phyloP scores from a whole-genome alignment of 805 yeast species.

The Lachancea quebecensis region DNA sequence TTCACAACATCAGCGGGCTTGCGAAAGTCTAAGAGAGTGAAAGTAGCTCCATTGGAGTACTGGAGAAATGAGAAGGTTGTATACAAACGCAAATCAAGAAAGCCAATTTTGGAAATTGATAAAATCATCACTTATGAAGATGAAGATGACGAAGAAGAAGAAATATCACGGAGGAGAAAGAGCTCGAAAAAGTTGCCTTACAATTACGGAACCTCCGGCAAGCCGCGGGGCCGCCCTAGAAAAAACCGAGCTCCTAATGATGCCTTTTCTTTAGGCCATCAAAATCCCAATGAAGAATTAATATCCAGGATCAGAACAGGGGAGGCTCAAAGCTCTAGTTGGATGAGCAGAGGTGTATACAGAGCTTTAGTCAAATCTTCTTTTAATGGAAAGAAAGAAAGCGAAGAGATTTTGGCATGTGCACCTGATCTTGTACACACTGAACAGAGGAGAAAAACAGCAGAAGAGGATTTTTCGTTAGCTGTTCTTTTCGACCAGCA shows the following conservation, averaged over 20 bases:
- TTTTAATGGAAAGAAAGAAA: slow-evolving; percentile 15
- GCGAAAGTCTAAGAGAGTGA: slow-evolving; percentile 59
- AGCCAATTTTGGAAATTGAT: slow-evolving; percentile 48
- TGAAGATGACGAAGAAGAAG: slow-evolving; percentile 25
- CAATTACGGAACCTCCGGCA: slow-evolving; percentile 21
- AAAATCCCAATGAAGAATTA: slow-evolving; percentile 18
- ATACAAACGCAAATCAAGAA: slow-evolving; percentile 38
- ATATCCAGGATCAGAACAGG: slow-evolving; percentile 22
- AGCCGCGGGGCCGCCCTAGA: slow-evolving; percentile 27
- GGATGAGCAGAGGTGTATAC: slow-evolving; percentile 27
- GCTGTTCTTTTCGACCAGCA: slow-evolving; percentile 60
- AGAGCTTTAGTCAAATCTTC: slow-evolving; percentile 27
- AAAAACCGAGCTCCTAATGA: slow-evolving; percentile 11
- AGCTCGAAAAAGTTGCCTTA: slow-evolving; percentile 15
- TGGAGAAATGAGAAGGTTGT: slow-evolving; percentile 80
- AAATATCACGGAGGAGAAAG: slow-evolving; percentile 8
- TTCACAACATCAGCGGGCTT: slow-evolving; percentile 30
- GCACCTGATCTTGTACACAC: slow-evolving; percentile 50
- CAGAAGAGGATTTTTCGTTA: slow-evolving; percentile 50
- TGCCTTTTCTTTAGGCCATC: background rate
- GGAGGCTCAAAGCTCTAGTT: slow-evolving; percentile 17
- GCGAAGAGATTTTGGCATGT: slow-evolving; percentile 46
- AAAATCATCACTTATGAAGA: slow-evolving; percentile 44
- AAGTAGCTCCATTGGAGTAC: slow-evolving; percentile 65
- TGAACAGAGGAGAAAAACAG: slow-evolving; percentile 34